Base-by-base conservation (phyloP, 2,329 filamentous ascomycete genomes). In the Hypoxylon sp. region DNA sequence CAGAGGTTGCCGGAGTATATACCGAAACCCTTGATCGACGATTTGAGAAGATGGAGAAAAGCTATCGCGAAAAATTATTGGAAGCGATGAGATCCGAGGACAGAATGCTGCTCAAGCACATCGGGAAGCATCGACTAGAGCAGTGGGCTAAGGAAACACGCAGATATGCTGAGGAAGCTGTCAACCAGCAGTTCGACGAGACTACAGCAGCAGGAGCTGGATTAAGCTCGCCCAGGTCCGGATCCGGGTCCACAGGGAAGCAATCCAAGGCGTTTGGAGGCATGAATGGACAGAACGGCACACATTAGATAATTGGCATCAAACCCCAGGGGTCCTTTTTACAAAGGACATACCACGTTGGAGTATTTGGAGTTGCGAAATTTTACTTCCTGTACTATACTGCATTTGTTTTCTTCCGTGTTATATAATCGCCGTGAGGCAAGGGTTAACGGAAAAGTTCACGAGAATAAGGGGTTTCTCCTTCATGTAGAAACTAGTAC, bases 81-180 rank as follows among this genome's bases (percentile, higher is more conserved):
- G 81, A 85, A 17, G 89, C 90, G 50, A 88, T 94, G 74, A 77
- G 82, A 49, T 78, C 79, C 49, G 91, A 96, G 71, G 88, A 93
- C 65, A 78, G 80, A 53, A 67, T 81, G 7, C 76, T 97, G 27
- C 73, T 77, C 41, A 77, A 79, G 40, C 84, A 84, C 66, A 77
- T 94, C 13, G 81, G 88, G 47, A 86, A 86, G 68, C 79, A 84
- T 51, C 79, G 85, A 26, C 78, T 96, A 7, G 82, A 84, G 5
- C 79, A 87, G 47, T 96, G 92, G 89, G 70, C 75, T 5, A 62
- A 62, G 48, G 66, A 67, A 46, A 63, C 63, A 8, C 57, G 59
- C 21, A 66, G 62, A 32, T 60, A 60, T 20, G 65, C 66, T 29
- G 65, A 66, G 49, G 53, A 65, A 12, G 62, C 64, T 3, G 64